Evolutionary conservation across 1,139 yeast species (phyloP).

Genomic region (Nakaseomyces delphensis): DNA sequence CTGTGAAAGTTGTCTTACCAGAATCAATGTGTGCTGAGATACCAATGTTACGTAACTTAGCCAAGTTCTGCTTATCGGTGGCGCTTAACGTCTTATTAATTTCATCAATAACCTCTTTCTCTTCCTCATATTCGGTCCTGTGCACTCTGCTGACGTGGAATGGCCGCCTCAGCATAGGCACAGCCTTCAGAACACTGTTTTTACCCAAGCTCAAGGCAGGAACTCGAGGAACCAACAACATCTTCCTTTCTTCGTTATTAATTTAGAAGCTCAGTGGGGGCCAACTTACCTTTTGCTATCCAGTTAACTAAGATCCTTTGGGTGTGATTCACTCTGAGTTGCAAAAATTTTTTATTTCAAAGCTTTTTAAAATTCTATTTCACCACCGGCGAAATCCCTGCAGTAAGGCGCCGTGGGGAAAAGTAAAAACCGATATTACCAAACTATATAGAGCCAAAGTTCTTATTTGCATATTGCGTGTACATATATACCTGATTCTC

Average conservation of each 20-base stretch:
- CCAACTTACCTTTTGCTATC: no score
- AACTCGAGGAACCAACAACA: conserved; percentile 3
- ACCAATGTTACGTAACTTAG: conserved; percentile 82
- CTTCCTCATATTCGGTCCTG: conserved; percentile 52
- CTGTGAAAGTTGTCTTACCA: conserved; percentile 95
- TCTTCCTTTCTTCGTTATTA: neutral
- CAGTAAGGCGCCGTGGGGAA: no score
- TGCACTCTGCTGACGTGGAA: conserved; percentile 24
- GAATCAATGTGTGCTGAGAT: conserved; percentile 97
- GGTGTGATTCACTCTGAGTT: no score
- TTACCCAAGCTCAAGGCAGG: conserved; percentile 2
- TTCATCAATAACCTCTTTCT: conserved; percentile 56
- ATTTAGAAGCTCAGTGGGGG: no score
- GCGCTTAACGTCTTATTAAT: conserved; percentile 46
- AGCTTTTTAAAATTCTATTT: no score
- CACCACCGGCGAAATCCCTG: no score
- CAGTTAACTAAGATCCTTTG: no score
- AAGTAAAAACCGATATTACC: neutral
- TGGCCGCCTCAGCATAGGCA: neutral
- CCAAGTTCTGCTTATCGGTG: conserved; percentile 48
- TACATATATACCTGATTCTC: no score
- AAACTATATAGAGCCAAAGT: no score
- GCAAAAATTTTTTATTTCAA: no score
- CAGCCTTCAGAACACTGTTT: neutral
- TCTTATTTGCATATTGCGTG: no score